Evolutionary conservation across 1,284 basidiomycete species (phyloP).

Genomic region (Caloboletus inedulis): DNA sequence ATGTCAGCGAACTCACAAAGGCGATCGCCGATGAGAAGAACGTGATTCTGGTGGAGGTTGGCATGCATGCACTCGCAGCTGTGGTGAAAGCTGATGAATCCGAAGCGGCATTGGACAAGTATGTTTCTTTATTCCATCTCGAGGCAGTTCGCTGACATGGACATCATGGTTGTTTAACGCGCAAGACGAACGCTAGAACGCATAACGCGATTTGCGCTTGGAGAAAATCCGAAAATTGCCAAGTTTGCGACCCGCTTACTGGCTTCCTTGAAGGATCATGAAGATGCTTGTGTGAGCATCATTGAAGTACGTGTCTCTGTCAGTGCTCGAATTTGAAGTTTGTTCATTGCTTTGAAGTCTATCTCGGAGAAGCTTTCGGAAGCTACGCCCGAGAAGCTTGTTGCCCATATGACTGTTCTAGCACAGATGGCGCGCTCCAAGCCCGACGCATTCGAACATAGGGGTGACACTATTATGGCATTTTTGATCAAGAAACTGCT

Average conservation of each 20-base stretch:
- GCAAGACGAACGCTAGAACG: conserved; percentile 66
- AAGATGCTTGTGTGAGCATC: conserved; percentile 50
- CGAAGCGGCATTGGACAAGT: conserved; percentile 66
- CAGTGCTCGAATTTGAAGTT: not conserved
- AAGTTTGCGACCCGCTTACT: conserved; percentile 88
- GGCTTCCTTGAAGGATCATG: conserved; percentile 54
- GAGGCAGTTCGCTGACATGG: conserved; percentile 1
- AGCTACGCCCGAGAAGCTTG: conserved; percentile 52
- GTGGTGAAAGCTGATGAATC: conserved; percentile 59
- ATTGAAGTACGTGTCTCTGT: conserved; percentile 55
- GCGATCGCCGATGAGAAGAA: conserved; percentile 67
- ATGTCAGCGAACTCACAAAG: conserved; percentile 73
- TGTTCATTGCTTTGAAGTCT: conserved; percentile 37
- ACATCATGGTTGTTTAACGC: not conserved
- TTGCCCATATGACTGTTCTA: conserved; percentile 70
- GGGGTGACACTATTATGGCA: conserved; percentile 68
- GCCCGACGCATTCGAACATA: conserved; percentile 72
- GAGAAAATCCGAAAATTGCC: conserved; percentile 66
- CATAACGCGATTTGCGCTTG: conserved; percentile 57
- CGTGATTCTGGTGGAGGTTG: conserved; percentile 58
- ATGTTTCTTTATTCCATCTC: conserved; percentile 24
- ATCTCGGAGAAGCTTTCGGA: conserved; percentile 57
- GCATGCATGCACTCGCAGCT: conserved; percentile 73
- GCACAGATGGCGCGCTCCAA: conserved; percentile 71
- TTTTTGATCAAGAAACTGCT: conserved; percentile 76